phyloP scores from a whole-genome alignment of 2,329 filamentous ascomycete genomes.

The Blumeria graminis region DNA sequence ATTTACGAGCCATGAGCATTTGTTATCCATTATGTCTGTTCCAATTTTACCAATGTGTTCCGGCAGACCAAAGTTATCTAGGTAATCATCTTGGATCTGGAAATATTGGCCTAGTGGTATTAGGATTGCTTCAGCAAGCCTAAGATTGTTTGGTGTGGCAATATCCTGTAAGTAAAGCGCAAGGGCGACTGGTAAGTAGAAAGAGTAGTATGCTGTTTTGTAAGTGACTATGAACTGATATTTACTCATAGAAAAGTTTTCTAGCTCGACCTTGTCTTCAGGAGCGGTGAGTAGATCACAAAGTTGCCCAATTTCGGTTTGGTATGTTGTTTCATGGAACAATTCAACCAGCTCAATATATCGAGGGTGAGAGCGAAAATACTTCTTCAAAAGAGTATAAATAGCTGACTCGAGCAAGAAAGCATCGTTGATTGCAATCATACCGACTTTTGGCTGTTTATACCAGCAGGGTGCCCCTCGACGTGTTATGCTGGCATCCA shows the following conservation, averaged over 20 bases:
- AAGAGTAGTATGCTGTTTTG: conserved; percentile 98
- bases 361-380: conserved; percentile 65
- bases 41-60: conserved; percentile 93
- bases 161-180: conserved; percentile 67
- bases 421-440: conserved; percentile 94
- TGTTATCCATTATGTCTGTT: conserved; percentile 98
- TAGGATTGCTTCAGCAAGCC: conserved; percentile 72
- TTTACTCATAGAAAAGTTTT: conserved; percentile 89
- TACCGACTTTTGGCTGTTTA: conserved; percentile 65
- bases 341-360: conserved; percentile 88
- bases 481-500: conserved; percentile 88
- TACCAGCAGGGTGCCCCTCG: conserved; percentile 96
- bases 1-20: conserved; percentile 97
- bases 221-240: conserved; percentile 97
- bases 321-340: conserved; percentile 82
- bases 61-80: conserved; percentile 89
- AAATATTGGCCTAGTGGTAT: conserved; percentile 98
- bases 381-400: conserved; percentile 78
- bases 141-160: conserved; percentile 70
- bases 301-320: conserved; percentile 87
- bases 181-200: conserved; percentile 89
- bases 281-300: conserved; percentile 90
- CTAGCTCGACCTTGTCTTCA: conserved; percentile 74
- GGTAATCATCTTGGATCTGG: conserved; percentile 96
- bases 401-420: conserved; percentile 87